Evolutionary conservation across 805 yeast genomes (phyloP).

Genomic region (Candida coquimbonensis): DNA sequence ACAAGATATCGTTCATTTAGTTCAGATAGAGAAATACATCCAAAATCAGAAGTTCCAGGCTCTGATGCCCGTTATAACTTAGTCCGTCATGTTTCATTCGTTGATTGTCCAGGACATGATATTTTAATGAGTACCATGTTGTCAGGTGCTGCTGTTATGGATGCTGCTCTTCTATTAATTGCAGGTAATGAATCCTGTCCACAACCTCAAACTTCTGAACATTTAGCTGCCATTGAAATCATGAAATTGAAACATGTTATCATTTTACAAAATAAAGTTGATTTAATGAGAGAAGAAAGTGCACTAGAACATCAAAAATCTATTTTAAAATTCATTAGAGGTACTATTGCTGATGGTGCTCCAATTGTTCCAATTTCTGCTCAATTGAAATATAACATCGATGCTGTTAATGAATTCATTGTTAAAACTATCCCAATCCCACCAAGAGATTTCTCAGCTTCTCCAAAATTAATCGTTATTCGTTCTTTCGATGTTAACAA

Average conservation of each 20-base stretch:
- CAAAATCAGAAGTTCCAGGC: conserved; percentile 84
- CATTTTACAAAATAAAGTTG: conserved; percentile 95
- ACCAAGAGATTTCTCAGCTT: conserved; percentile 85
- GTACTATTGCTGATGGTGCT: conserved; percentile 98
- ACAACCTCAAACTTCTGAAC: conserved; percentile 99
- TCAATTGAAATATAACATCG: conserved; percentile 95
- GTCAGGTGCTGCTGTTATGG: conserved; percentile 99
- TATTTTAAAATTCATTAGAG: conserved; percentile 85
- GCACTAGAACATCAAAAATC: conserved; percentile 95
- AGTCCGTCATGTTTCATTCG: conserved; percentile 95
- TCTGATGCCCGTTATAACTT: conserved; percentile 85
- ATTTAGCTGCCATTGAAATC: conserved; percentile 98
- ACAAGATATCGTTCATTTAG: conserved; percentile 92
- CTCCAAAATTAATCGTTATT: conserved; percentile 93
- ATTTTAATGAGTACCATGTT: conserved; percentile 99
- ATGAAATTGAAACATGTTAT: conserved; percentile 97
- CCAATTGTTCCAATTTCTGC: conserved; percentile 99
- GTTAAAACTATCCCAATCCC: conserved; percentile 96
- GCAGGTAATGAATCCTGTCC: conserved; percentile 99
- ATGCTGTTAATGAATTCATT: conserved; percentile 95
- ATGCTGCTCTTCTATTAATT: conserved; percentile 90
- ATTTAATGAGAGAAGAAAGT: conserved; percentile 94
- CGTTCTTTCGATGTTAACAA: conserved; percentile 98
- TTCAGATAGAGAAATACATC: conserved; percentile 90
- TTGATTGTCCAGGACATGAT: conserved; percentile 99